A percentile compares a stretch with the other conserved stretches of the same genome.
Conservation (phyloP, 495 filamentous ascomycete genomes). For the Penicillium ochrochloron region DNA sequence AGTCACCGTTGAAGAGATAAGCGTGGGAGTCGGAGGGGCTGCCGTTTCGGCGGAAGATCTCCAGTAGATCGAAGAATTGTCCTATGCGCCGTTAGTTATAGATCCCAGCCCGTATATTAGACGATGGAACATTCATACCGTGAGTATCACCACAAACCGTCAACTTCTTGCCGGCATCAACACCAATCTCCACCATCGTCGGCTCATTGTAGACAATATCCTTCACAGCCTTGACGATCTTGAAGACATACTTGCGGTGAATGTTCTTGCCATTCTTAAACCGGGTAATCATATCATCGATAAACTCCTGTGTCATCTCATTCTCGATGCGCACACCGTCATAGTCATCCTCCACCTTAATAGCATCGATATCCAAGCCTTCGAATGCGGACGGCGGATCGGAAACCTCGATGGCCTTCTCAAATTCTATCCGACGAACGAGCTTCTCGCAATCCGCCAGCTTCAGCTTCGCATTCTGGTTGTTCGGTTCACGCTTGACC, state of each 20-base stretch:
- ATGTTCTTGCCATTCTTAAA: constrained; percentile 97
- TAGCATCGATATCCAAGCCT: constrained; percentile 83
- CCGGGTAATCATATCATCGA: constrained; percentile 92
- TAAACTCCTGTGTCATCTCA: constrained; percentile 94
- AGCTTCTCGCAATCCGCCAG: constrained; percentile 91
- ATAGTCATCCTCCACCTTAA: constrained; percentile 80
- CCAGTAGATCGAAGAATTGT: constrained; percentile 97
- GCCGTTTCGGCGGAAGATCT: constrained; percentile 93
- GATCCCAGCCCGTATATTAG: neutral
- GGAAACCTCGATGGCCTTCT: constrained; percentile 90
- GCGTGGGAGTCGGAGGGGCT: constrained; percentile 79
- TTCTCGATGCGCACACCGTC: constrained; percentile 79
- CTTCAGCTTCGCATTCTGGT: constrained; percentile 89
- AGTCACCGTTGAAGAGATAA: constrained; percentile 99
- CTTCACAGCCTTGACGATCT: constrained; percentile 88
- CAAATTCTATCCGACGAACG: constrained; percentile 85
- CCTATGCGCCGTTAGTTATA: constrained; percentile 50
- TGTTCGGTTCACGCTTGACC: constrained; percentile 80
- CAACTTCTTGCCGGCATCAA: constrained; percentile 73
- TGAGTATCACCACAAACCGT: constrained; percentile 99
- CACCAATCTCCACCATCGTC: constrained; percentile 94
- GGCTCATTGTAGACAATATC: constrained; percentile 89
- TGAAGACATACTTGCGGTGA: constrained; percentile 95
- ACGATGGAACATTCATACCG: constrained; percentile 55
- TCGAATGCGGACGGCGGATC: constrained; percentile 91